Base-by-base conservation (phyloP, 805 yeast genomes). In the Candida railenensis region DNA sequence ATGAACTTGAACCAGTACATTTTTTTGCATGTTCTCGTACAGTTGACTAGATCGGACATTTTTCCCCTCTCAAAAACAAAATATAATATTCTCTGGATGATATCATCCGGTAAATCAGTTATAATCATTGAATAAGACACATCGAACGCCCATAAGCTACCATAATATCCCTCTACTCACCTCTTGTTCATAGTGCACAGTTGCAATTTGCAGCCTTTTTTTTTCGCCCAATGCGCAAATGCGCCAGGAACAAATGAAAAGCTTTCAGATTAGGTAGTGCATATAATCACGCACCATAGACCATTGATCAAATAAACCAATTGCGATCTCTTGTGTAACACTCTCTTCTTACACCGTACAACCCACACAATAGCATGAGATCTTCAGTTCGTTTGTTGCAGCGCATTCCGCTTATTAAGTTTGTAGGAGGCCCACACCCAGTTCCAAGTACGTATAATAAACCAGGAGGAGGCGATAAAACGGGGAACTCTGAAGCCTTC, bases 371-470 rank as follows among this genome's bases (percentile, higher is more conserved):
- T 15, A 18, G 45, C 21, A 37, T 72, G 77, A 71, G 59, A 56
- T 54, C 61, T 38, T 53, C 70, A 18, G 48, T 59, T 22, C 56
- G 63, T 45, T 56, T 70, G 50, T 58, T 69, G 45, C 64, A 70
- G 53, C 77, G 80, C 60, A 73, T 76, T 20, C 97, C 96, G 14
- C 73, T 83, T 64, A 92, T 92, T 69, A 86, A 85, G 60, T 92
- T 92, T 62, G 79, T 89, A 40, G 97, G 97, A 37, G 90, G 90
- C 40, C 85, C 89, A 42, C 89, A 84, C 63, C 60, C 72, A 25
- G 62, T 70, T 48, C 65, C 71, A 53, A 74, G 83, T 71, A 68
- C 47, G 81, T 75, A 36, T 34, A n/a, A n/a, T n/a, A n/a, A n/a
- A n/a, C n/a, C n/a, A n/a, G n/a, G n/a, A n/a, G n/a, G n/a, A n/a